A percentile compares a stretch with the other conserved stretches of the same genome.
These are phyloP conservation scores for Backusella psychrophila DNA, from an alignment of 192 early-diverging fungal genomes.

Conservation along the genomic window DNA sequence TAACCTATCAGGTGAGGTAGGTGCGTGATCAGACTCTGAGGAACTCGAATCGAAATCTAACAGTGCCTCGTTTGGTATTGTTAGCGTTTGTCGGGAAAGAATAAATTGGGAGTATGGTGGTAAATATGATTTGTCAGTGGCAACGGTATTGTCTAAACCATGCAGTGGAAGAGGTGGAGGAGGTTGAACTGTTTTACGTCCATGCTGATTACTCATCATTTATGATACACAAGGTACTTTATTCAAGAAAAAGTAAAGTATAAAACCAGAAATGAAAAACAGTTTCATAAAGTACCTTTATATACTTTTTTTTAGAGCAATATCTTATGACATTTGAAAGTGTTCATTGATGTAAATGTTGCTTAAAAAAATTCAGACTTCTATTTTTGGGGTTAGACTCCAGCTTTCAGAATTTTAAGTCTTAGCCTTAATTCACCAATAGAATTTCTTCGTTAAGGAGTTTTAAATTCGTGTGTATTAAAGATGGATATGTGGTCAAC, in stretches of 20 bases:
- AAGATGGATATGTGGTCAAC: background rate
- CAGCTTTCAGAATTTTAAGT: background rate
- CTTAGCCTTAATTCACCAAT: background rate
- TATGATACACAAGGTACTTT: background rate
- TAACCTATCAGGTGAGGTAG: background rate
- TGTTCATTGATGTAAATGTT: background rate
- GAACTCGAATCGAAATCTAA: background rate
- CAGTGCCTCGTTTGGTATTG: background rate
- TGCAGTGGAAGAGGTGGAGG: background rate
- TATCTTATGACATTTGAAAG: conserved; percentile 1
- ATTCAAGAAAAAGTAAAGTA: background rate
- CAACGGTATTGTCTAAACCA: background rate
- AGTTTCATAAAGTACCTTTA: background rate
- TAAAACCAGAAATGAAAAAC: background rate
- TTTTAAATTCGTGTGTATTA: background rate
- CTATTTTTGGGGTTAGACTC: conserved; percentile 1
- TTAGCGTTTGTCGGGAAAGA: background rate
- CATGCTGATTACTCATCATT: background rate
- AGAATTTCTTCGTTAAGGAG: background rate
- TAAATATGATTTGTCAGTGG: background rate
- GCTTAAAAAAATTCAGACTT: background rate
- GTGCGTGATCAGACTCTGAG: background rate
- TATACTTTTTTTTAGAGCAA: background rate
- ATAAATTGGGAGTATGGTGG: background rate
- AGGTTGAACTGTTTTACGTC: background rate